phyloP scores from a whole-genome alignment of 208 protist species.

The Trichomonas tenax region DNA sequence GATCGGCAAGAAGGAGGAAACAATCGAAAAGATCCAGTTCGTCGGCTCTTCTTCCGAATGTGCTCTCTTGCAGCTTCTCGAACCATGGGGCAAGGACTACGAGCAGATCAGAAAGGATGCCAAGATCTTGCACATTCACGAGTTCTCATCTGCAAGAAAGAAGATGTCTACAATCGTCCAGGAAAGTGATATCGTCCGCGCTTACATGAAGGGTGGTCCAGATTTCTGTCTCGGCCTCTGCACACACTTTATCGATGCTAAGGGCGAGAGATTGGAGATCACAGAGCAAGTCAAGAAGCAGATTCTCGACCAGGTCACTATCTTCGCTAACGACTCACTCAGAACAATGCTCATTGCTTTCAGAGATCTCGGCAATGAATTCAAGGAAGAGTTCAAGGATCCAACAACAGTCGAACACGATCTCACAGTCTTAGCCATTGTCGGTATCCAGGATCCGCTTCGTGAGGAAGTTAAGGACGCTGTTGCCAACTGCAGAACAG shows the following conservation, averaged over 20 bases:
- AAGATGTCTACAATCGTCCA: background rate
- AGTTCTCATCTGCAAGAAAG: background rate
- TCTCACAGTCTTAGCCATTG: background rate
- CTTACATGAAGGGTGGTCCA: background rate
- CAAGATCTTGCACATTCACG: background rate
- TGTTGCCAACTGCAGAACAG: conserved; percentile 44
- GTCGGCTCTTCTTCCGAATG: background rate
- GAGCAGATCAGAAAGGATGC: background rate
- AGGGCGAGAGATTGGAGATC: background rate
- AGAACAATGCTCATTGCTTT: background rate
- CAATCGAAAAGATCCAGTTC: background rate
- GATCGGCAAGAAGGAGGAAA: background rate
- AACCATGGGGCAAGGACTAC: background rate
- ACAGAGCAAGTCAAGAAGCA: background rate
- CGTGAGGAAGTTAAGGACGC: conserved; percentile 40
- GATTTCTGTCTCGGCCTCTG: background rate
- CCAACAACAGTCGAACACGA: background rate
- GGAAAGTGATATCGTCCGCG: background rate
- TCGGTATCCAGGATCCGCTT: conserved; percentile 30
- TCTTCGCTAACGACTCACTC: background rate
- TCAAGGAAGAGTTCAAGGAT: background rate
- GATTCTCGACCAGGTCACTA: background rate
- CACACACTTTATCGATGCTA: background rate
- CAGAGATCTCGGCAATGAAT: background rate
- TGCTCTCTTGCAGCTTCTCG: background rate